Evolutionary conservation across 805 yeast species (phyloP), one percentile per base, ranked within the genome.

Genomic region (Metschnikowia colocasiae): DNA sequence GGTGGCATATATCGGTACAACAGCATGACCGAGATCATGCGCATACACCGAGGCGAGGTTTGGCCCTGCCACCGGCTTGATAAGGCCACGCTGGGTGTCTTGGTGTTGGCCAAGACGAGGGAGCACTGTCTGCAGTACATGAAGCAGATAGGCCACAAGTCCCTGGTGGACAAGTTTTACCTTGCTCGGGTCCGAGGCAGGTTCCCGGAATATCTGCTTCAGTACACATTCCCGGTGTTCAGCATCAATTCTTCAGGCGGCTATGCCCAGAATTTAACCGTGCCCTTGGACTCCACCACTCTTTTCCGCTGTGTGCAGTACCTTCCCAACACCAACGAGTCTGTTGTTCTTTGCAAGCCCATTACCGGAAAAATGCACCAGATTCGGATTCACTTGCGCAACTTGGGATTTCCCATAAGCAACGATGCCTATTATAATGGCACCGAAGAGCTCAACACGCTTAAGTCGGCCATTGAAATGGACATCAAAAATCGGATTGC

Each of bases 331-430:
- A 19, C 52, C 10, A 47, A 69, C 48, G 63, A 77, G 47, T 75
- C 80, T 52, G 58, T 79, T 1, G 79, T 80, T 1, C 46, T 57
- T 46, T 80, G 83, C 52, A 59, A 57, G 35, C 83, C 83, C 0
- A 49, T 73, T 6, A 75, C 82, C 0, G 84, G 84, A 0, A 65
- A 75, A 50, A 77, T 77, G 59, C 84, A 80, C 59, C 84, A 80
- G 58, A 78, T 80, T 22, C 62, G 84, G 10, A 76, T 80, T 4
- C 84, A 80, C 58, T 59, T 80, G 10, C 59, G 81, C 19, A 73
- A 77, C 51, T 41, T 79, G 50, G 74, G 75, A 9, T 39, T 27
- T 23, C 59, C 60, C 4, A 56, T 56, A 33, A 37, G 51, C 31
- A 56, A 56, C 39, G 60, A 56, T 44, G 31, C 7, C 1, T 26